Percentiles rank a stretch among this genome's conserved stretches.
Evolutionary conservation across 208 protist species (phyloP).

Genomic region (Trypanosoma theileri): DNA sequence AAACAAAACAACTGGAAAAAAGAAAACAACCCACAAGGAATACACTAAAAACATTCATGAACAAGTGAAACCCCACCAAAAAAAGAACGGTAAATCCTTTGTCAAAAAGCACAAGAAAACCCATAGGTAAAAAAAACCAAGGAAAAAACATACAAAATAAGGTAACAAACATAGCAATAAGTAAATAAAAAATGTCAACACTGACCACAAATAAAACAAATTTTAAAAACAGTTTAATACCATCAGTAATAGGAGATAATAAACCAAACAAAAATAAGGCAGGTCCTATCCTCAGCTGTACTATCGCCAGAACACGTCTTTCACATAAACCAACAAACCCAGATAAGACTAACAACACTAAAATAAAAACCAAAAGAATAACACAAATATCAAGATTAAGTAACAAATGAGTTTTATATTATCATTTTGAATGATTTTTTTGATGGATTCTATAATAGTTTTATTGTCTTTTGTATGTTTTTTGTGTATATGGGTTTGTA

Average conservation of each 20-base stretch:
- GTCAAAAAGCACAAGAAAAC: constrained; percentile 81
- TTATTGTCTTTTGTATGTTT: constrained; percentile 91
- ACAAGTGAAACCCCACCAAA: constrained; percentile 56
- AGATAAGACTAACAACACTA: constrained; percentile 81
- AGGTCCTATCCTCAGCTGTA: constrained; percentile 80
- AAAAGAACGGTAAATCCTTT: constrained; percentile 72
- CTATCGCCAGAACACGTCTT: constrained; percentile 65
- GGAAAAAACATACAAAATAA: constrained; percentile 70
- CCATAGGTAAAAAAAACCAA: constrained; percentile 85
- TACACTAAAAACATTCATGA: constrained; percentile 67
- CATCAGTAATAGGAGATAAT: constrained; percentile 84
- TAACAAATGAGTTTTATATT: constrained; percentile 82
- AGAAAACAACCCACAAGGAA: constrained; percentile 83
- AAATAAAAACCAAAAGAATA: constrained; percentile 74
- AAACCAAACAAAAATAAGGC: constrained; percentile 82
- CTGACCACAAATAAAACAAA: constrained; percentile 80
- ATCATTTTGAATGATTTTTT: constrained; percentile 89
- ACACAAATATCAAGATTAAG: constrained; percentile 77
- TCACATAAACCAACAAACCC: constrained; percentile 84
- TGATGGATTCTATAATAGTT: constrained; percentile 80
- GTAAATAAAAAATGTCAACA: constrained; percentile 77
- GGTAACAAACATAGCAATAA: constrained; percentile 52
- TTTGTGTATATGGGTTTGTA: constrained; percentile 75
- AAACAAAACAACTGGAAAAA: constrained; percentile 86
- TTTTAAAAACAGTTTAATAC: constrained; percentile 87